Evolutionary conservation across 2,329 filamentous ascomycete species (phyloP).

Genomic region (Alternaria ethzedia): DNA sequence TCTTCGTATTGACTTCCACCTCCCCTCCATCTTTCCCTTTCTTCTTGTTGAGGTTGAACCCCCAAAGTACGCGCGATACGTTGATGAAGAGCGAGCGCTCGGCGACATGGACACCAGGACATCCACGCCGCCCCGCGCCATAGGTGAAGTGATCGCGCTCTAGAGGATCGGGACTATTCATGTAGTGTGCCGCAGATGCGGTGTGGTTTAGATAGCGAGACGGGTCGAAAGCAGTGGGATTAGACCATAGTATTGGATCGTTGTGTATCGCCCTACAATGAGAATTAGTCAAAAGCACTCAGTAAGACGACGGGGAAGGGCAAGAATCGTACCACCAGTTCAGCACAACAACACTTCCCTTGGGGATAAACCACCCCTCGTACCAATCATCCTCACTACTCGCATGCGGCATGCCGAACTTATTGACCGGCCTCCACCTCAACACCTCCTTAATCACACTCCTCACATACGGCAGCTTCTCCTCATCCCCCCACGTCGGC

Average conservation of each 20-base stretch:
- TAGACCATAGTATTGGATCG: conserved; percentile 31
- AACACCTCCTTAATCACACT: conserved; percentile 40
- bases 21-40: conserved; percentile 27
- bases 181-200: conserved; percentile 39
- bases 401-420: conserved; percentile 45
- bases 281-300: background rate
- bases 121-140: conserved; percentile 44
- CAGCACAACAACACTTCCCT: conserved; percentile 41
- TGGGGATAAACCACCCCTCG: conserved; percentile 50
- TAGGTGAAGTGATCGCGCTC: conserved; percentile 48
- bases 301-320: background rate
- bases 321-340: conserved; percentile 40
- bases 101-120: conserved; percentile 47
- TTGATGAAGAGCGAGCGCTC: conserved; percentile 47
- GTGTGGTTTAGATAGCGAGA: conserved; percentile 31
- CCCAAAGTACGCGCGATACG: conserved; percentile 45
- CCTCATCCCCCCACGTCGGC: conserved; percentile 42
- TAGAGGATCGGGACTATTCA: conserved; percentile 37
- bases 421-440: conserved; percentile 41
- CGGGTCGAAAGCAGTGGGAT: conserved; percentile 43
- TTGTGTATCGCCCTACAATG: conserved; percentile 41
- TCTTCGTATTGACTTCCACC: conserved; percentile 33
- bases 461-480: conserved; percentile 45
- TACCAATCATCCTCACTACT: conserved; percentile 44
- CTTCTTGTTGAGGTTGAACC: conserved; percentile 41